Evolutionary conservation across 2,329 filamentous ascomycete genomes (phyloP).

Genomic region (Huntiella savannae): DNA sequence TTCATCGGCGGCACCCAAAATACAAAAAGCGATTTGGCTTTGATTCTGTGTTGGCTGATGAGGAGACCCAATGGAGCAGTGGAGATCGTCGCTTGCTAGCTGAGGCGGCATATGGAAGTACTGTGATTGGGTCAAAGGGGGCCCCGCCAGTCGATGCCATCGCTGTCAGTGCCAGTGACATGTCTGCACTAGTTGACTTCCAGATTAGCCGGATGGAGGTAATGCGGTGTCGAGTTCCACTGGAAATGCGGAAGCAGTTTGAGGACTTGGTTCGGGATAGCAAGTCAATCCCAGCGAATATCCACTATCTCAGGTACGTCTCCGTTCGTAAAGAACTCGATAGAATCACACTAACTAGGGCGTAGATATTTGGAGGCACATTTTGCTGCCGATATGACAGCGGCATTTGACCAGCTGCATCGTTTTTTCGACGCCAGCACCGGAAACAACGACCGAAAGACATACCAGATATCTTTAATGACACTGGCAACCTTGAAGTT

Average conservation of each 20-base stretch:
- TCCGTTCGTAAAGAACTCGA: neutral
- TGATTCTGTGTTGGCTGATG: slow-evolving; percentile 34
- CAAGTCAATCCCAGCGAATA: slow-evolving; percentile 49
- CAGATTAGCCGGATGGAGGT: slow-evolving; percentile 79
- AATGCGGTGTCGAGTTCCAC: slow-evolving; percentile 61
- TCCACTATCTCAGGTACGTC: slow-evolving; percentile 50
- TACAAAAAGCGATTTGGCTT: slow-evolving; percentile 37
- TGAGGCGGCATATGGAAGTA: slow-evolving; percentile 32
- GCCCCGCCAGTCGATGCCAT: slow-evolving; percentile 18
- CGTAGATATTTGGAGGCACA: slow-evolving; percentile 73
- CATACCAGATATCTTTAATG: slow-evolving; percentile 87
- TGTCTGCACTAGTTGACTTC: slow-evolving; percentile 67
- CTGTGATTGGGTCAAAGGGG: slow-evolving; percentile 24
- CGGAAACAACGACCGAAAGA: slow-evolving; percentile 55
- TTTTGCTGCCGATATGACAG: slow-evolving; percentile 76
- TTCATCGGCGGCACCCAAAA: slow-evolving; percentile 40
- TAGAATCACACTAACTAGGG: neutral
- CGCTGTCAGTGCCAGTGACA: slow-evolving; percentile 54
- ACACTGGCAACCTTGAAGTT: slow-evolving; percentile 87
- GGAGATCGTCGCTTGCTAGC: slow-evolving; percentile 27
- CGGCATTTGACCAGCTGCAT: slow-evolving; percentile 77
- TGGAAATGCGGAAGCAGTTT: slow-evolving; percentile 53
- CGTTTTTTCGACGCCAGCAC: slow-evolving; percentile 91
- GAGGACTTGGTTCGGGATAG: slow-evolving; percentile 48
- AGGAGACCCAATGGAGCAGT: slow-evolving; percentile 29